Base-by-base conservation (phyloP, 176 grass and related monocot species). In the Oryza coarctata region DNA sequence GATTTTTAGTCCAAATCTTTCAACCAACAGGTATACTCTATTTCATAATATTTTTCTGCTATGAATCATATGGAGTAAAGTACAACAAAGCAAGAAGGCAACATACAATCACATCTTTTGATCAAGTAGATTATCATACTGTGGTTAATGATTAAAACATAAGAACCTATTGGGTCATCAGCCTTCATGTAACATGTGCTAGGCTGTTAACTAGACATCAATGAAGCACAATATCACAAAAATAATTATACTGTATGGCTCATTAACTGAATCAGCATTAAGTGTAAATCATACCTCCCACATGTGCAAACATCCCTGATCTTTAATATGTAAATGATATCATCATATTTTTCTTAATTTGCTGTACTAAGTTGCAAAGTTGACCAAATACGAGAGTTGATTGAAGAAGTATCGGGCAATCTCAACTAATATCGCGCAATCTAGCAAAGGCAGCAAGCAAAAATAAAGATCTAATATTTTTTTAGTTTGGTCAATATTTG, bases 101-200 rank as follows among this genome's bases (percentile, higher is more conserved):
- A 58, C 45, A 79, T 44, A 83, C 20, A 83, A 73, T 74, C 60
- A 35, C 33, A 88, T 79, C 6, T 14, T 22, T 83, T 45, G 27
- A 82, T 47, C 12, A 82, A 34, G 27, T 18, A 7, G 6, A 73
- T 10, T 13, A 82, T 73, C 57, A 44, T 74, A 73, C 13, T 52
- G 17, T 52, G 1, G 17, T 52, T 6, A 50, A 74, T 74, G 27
- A 50, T 33, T 17, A 74, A 31, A 74, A 18, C 17, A 73, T 73
- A 20, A 44, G 9, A 44, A 29, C 7, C 41, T 49, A 49, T 8
- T 28, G 26, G 44, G 26, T 3, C 25, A 49, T 49, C 70, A 71
- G n/a, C n/a, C 43, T 71, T 38, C 25, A 27, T 27, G 41, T 38
- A 40, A 43, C 7, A 0, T 15, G 12, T 45, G 43, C 41, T 45